Conservation (phyloP, 2,329 filamentous ascomycete species). For the Thielaviopsis populi region DNA sequence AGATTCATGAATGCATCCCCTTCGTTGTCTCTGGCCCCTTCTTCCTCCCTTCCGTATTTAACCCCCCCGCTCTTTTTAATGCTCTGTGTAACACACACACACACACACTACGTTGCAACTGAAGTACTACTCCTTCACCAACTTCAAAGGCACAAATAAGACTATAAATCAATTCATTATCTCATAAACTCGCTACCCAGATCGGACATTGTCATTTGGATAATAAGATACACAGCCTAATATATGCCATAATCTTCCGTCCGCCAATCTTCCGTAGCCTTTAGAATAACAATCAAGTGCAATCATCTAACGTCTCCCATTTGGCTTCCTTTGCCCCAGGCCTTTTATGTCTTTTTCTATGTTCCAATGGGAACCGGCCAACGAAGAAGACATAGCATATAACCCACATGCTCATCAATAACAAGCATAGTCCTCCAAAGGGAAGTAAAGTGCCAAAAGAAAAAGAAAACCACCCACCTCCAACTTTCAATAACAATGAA, state of each 20-base stretch:
- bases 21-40: neutral
- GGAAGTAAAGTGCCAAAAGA: constrained; percentile 4
- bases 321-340: neutral
- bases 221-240: constrained; percentile 10
- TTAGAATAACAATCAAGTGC: constrained; percentile 5
- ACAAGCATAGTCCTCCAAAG: neutral
- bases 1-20: neutral
- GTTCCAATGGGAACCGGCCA: neutral
- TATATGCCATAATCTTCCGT: constrained; percentile 10
- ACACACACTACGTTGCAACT: too few relatives aligned
- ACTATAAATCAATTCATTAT: neutral
- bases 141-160: neutral
- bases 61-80: neutral
- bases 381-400: neutral
- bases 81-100: neutral
- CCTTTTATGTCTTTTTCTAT: constrained; percentile 1
- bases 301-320: neutral
- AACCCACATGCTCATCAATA: neutral
- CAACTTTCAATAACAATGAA: constrained; percentile 5
- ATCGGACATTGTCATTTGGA: constrained; percentile 8
- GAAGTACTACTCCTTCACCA: neutral
- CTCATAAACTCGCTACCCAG: neutral
- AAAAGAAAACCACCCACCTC: constrained; percentile 1
- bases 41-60: neutral
- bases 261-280: neutral